phyloP scores from a whole-genome alignment of 2,329 filamentous ascomycete species.

The Sporothrix schenckii region DNA sequence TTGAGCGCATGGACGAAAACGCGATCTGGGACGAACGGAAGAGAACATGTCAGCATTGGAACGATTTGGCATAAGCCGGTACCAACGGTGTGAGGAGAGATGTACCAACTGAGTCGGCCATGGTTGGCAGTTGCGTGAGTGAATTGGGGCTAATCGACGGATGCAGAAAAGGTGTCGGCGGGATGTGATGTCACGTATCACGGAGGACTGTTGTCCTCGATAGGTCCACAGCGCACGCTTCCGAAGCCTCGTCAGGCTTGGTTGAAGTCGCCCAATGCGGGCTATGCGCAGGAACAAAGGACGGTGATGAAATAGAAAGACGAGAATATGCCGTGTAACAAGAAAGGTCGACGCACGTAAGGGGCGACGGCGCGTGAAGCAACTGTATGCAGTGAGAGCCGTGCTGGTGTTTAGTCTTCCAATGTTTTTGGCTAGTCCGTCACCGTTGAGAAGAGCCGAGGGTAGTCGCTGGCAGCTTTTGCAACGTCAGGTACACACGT shows the following conservation, averaged over 20 bases:
- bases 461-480: slow-evolving; percentile 13
- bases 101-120: slow-evolving; percentile 60
- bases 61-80: neutral
- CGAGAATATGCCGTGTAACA: neutral
- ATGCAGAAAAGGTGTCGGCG: neutral
- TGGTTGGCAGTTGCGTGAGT: slow-evolving; percentile 36
- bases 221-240: neutral
- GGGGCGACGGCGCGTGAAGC: neutral
- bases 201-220: neutral
- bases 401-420: neutral
- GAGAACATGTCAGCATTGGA: neutral
- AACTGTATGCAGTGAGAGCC: slow-evolving; percentile 9
- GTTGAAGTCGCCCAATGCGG: slow-evolving; percentile 9
- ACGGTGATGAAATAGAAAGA: slow-evolving; percentile 10
- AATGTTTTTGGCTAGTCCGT: slow-evolving; percentile 12
- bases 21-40: slow-evolving; percentile 65
- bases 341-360: neutral
- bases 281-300: neutral
- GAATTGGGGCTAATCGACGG: neutral
- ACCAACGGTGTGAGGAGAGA: slow-evolving; percentile 9
- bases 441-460: slow-evolving; percentile 26
- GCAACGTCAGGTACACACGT: neutral
- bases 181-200: slow-evolving; percentile 21
- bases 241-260: slow-evolving; percentile 10
- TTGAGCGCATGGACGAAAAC: slow-evolving; percentile 99